Evolutionary conservation across 352 stramenopile species (phyloP).

Genomic region (Globisporangium cystogenes): DNA sequence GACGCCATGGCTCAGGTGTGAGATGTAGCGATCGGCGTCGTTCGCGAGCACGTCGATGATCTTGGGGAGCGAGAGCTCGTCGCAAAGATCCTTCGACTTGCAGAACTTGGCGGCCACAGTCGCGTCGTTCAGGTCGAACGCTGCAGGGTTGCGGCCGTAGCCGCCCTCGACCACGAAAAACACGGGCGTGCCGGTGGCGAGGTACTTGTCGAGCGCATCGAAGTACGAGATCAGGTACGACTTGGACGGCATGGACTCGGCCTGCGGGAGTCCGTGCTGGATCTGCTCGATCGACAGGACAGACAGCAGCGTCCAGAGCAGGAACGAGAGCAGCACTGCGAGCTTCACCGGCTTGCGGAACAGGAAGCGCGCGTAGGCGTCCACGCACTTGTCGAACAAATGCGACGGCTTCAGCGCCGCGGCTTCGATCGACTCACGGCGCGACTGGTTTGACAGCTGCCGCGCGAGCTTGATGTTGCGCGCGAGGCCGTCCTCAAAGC

Average conservation of each 20-base stretch:
- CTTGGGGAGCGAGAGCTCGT: constrained; percentile 48
- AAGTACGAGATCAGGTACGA: constrained; percentile 63
- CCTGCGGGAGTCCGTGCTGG: constrained; percentile 42
- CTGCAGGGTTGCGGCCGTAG: constrained; percentile 40
- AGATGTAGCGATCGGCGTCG: constrained; percentile 23
- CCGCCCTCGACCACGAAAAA: constrained; percentile 70
- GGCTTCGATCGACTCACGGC: constrained; percentile 14
- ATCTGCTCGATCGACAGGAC: constrained; percentile 49
- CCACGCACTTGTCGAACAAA: constrained; percentile 37
- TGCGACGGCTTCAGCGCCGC: constrained; percentile 6
- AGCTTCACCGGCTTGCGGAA: constrained; percentile 44
- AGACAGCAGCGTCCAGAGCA: constrained; percentile 35
- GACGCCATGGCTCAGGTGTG: constrained; percentile 39
- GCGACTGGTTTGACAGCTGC: constrained; percentile 10
- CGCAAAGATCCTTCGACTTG: constrained; percentile 52
- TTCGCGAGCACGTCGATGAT: constrained; percentile 44
- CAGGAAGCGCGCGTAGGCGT: constrained; percentile 36
- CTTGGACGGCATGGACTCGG: constrained; percentile 43
- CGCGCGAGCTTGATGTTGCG: constrained; percentile 2
- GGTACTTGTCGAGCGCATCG: constrained; percentile 35
- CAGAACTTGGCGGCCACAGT: constrained; percentile 43
- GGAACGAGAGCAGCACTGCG: constrained; percentile 45
- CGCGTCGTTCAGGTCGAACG: constrained; percentile 29
- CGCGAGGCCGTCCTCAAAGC: background rate
- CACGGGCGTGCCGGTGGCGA: constrained; percentile 39